A percentile compares a stretch with the other conserved stretches of the same genome.
Evolutionary conservation across 2,329 filamentous ascomycete species (phyloP).

Genomic region (Fusarium miscanthi): DNA sequence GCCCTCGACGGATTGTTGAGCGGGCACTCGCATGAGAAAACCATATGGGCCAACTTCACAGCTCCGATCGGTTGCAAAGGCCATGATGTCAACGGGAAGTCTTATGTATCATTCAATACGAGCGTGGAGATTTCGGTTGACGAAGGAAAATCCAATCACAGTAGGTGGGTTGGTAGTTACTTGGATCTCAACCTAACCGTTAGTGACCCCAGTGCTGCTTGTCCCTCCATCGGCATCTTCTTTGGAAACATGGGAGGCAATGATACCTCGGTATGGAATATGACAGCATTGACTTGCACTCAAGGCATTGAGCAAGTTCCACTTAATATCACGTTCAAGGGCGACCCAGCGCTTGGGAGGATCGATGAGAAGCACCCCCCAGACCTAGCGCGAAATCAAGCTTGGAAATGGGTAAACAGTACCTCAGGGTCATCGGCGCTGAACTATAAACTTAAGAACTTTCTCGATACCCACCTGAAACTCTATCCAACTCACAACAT

Average conservation of each 20-base stretch:
- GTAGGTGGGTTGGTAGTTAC: not conserved
- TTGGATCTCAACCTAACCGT: not conserved
- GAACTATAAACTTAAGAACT: not conserved
- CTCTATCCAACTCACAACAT: not conserved
- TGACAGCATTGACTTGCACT: not conserved
- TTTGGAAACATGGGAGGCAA: not conserved
- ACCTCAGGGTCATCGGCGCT: not conserved
- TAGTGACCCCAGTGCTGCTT: not conserved
- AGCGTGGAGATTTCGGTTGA: fast-evolving
- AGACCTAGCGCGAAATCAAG: not conserved
- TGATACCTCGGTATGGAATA: not conserved
- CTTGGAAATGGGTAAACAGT: not conserved
- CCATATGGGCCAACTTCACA: not conserved
- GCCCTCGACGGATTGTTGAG: fast-evolving
- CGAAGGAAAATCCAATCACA: not conserved
- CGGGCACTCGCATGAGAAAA: not conserved
- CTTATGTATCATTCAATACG: not conserved
- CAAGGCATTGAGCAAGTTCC: not conserved
- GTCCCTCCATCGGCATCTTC: not conserved
- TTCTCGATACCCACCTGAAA: not conserved
- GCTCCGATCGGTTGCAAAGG: not conserved
- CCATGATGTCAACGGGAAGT: not conserved
- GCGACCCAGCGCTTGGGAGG: not conserved
- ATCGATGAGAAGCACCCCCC: not conserved
- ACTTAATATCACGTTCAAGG: not conserved